phyloP scores from a whole-genome alignment of 352 stramenopile genomes.

The Halophytophthora batemanensis region DNA sequence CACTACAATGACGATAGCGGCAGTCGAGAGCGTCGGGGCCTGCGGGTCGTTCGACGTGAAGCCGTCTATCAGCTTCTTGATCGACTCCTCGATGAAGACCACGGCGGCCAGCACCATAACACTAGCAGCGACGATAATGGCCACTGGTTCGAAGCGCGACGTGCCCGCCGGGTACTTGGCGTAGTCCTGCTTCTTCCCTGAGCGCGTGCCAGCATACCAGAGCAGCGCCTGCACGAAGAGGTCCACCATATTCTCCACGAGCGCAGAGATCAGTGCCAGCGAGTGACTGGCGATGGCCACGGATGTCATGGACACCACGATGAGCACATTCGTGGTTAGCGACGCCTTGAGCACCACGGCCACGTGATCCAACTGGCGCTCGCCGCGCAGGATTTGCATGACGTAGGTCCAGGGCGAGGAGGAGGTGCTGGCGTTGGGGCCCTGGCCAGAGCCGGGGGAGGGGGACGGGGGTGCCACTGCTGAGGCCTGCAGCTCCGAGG shows the following conservation, averaged over 20 bases:
- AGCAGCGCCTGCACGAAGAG: constrained; percentile 90
- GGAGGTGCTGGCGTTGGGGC: no score
- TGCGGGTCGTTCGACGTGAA: constrained; percentile 56
- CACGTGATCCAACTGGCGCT: constrained; percentile 40
- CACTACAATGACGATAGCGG: constrained; percentile 80
- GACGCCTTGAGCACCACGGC: constrained; percentile 52
- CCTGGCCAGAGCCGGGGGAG: no score
- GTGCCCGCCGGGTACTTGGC: constrained; percentile 93
- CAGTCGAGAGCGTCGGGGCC: constrained; percentile 81
- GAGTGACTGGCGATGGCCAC: constrained; percentile 77
- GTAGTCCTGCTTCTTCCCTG: constrained; percentile 66
- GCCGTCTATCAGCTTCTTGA: constrained; percentile 45
- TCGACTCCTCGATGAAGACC: constrained; percentile 66
- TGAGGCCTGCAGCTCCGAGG: no score
- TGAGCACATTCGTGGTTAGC: constrained; percentile 57
- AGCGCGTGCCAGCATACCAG: constrained; percentile 85
- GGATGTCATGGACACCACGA: constrained; percentile 67
- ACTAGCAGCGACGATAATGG: constrained; percentile 89
- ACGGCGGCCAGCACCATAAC: constrained; percentile 92
- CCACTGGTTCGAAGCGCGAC: constrained; percentile 89
- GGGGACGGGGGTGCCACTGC: no score
- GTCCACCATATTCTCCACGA: constrained; percentile 92
- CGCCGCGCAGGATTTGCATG: constrained; percentile 5
- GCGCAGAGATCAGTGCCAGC: constrained; percentile 87
- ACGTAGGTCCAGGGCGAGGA: constrained; percentile 9